Evolutionary conservation across 805 yeast species (phyloP).

Genomic region (Torulaspora quercuum): DNA sequence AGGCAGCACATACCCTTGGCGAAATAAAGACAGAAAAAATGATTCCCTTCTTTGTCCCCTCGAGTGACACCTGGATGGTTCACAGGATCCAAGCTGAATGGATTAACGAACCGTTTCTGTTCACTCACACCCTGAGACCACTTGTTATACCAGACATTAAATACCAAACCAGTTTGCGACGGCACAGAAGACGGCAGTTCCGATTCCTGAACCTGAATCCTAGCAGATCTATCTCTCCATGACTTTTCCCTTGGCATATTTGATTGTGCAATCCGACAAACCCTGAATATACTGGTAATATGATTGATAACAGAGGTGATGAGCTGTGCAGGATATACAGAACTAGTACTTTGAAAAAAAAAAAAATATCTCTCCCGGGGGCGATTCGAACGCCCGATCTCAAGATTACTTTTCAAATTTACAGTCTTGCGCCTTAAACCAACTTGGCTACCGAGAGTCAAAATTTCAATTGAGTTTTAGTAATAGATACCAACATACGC

Average conservation of each 20-base stretch:
- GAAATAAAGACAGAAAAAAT: slow-evolving; percentile 73
- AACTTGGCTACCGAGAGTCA: slow-evolving; percentile 38
- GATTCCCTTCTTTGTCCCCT: slow-evolving; percentile 50
- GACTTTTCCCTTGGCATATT: slow-evolving; percentile 7
- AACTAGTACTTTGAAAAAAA: not conserved
- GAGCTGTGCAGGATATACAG: not conserved
- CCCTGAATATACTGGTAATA: too few species aligned
- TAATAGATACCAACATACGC: too few species aligned
- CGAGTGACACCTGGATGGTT: slow-evolving; percentile 73
- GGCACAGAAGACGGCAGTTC: slow-evolving; percentile 56
- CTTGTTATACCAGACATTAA: slow-evolving; percentile 83
- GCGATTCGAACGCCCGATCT: slow-evolving; percentile 52
- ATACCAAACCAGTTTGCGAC: slow-evolving; percentile 73
- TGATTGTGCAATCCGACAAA: not conserved
- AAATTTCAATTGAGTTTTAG: slow-evolving; percentile 5
- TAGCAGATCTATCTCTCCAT: slow-evolving; percentile 51
- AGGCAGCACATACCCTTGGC: slow-evolving; percentile 84
- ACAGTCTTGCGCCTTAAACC: slow-evolving; percentile 40
- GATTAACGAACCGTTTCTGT: slow-evolving; percentile 46
- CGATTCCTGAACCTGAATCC: slow-evolving; percentile 68
- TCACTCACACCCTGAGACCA: slow-evolving; percentile 62
- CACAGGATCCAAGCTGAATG: slow-evolving; percentile 54
- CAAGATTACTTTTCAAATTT: slow-evolving; percentile 41
- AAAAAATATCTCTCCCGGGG: slow-evolving; percentile 43
- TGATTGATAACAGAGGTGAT: too few species aligned